Conservation (phyloP, 805 yeast genomes). For the Nakazawaea ambrosiae region DNA sequence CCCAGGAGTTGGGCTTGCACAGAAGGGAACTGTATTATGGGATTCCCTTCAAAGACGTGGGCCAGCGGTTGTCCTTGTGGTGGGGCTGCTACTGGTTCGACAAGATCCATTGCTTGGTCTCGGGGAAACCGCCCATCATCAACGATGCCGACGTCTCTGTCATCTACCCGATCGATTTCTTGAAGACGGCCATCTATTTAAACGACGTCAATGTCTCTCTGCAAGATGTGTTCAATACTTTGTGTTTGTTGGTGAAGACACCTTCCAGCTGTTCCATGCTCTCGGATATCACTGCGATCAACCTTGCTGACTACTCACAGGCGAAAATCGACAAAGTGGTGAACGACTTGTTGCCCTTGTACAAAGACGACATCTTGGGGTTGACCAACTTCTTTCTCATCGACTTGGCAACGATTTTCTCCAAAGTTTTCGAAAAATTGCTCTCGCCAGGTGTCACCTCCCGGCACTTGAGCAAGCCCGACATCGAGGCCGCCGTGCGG, state of each 20-base stretch:
- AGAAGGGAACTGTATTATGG: constrained; percentile 36
- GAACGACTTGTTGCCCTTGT: not conserved
- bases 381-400: not conserved
- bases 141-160: constrained; percentile 30
- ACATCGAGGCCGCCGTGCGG: constrained; percentile 13
- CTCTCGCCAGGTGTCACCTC: constrained; percentile 21
- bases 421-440: constrained; percentile 19
- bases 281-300: not conserved
- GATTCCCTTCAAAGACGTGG: constrained; percentile 28
- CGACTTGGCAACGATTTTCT: constrained; percentile 3
- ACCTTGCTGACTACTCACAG: not conserved
- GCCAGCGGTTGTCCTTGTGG: constrained; percentile 37
- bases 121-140: constrained; percentile 44
- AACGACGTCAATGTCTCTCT: not conserved
- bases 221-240: not conserved
- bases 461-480: constrained; percentile 12
- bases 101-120: constrained; percentile 33
- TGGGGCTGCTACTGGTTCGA: constrained; percentile 43
- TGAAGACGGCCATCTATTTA: constrained; percentile 12
- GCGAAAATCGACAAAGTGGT: not conserved
- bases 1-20: constrained; percentile 53
- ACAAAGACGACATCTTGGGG: not conserved
- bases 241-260: not conserved
- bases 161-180: not conserved
- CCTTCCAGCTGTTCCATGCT: not conserved